Percentiles rank a stretch among this genome's conserved stretches.
These are phyloP conservation scores for Brettanomyces bruxellensis DNA, from an alignment of 805 yeast genomes.

Conservation along the genomic window DNA sequence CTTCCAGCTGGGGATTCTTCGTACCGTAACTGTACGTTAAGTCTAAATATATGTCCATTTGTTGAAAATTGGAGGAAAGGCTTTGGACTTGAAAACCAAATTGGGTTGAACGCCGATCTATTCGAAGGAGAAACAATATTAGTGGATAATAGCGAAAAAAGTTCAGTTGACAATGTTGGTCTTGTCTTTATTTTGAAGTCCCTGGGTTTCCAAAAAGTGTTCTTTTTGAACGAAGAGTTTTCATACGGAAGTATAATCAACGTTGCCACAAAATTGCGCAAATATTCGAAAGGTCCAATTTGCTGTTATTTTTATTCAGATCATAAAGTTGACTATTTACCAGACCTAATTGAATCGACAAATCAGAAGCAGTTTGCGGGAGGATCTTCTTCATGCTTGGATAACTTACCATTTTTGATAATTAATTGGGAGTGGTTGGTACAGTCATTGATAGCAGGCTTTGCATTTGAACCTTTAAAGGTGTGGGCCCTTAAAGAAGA, in stretches of 20 bases:
- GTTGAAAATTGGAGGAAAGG: conserved; percentile 27
- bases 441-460: conserved; percentile 40
- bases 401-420: conserved; percentile 16
- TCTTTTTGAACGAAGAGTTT: not conserved
- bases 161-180: conserved; percentile 11
- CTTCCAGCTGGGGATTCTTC: conserved; percentile 66
- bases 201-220: conserved; percentile 2
- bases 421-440: conserved; percentile 63
- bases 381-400: not conserved
- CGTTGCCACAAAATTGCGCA: not conserved
- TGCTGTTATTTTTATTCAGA: conserved; percentile 2
- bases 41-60: conserved; percentile 40
- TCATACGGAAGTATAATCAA: not conserved
- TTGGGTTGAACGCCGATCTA: conserved; percentile 28
- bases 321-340: not conserved
- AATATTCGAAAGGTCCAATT: too few relatives aligned
- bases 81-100: conserved; percentile 29
- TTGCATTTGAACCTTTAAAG: conserved; percentile 7
- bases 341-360: not conserved
- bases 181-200: conserved; percentile 6
- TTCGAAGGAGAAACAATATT: conserved; percentile 28
- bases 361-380: not conserved
- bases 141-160: conserved; percentile 24
- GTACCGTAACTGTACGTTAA: conserved; percentile 26
- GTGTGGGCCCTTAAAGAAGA: not conserved